Evolutionary conservation across 148 eudicot species (phyloP).

Genomic region (Arctostaphylos glauca): DNA sequence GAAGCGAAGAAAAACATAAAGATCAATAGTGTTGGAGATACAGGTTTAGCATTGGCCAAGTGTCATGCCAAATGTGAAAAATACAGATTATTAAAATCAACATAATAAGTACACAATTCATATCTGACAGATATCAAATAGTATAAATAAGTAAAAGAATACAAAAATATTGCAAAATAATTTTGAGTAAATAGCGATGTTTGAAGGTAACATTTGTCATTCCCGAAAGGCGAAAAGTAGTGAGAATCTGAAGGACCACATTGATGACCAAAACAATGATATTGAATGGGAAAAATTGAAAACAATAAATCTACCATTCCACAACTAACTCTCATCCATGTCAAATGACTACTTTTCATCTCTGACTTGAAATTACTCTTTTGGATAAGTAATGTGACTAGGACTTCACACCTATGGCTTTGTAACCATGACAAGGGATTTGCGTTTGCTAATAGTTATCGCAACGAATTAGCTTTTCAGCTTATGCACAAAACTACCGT

Average conservation of each 20-base stretch:
- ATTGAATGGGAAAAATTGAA: not conserved
- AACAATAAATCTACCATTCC: slow-evolving; percentile 8
- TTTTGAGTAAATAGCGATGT: not conserved
- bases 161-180: not conserved
- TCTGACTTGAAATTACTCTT: not conserved
- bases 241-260: not conserved
- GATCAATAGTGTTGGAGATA: not conserved
- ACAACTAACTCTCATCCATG: slow-evolving; percentile 10
- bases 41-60: not conserved
- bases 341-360: not conserved
- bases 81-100: not conserved
- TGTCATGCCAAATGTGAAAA: not conserved
- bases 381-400: not conserved
- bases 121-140: not conserved
- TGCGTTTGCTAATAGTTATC: not conserved
- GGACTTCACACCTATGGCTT: not conserved
- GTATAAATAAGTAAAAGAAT: not conserved
- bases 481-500: not conserved
- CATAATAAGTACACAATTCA: not conserved
- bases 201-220: not conserved
- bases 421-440: not conserved
- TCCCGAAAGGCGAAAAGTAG: not conserved
- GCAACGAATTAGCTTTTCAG: not conserved
- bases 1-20: not conserved
- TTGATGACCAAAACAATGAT: slow-evolving; percentile 7